Evolutionary conservation across 805 yeast genomes (phyloP).

Genomic region (Candida nemodendra): DNA sequence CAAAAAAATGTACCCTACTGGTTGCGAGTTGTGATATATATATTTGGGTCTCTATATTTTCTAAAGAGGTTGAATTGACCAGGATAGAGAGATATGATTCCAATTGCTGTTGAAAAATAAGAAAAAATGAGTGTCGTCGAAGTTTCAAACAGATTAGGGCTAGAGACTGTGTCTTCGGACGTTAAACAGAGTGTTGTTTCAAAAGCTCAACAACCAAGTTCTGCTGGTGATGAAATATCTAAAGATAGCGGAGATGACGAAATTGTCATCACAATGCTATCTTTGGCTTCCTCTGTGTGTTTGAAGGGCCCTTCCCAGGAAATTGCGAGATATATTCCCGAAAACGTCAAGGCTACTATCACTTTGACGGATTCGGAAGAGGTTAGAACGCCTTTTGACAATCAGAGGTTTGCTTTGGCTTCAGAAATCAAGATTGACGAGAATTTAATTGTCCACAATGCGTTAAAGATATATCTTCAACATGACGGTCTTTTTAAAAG

Average conservation of each 20-base stretch:
- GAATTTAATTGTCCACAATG: constrained; percentile 11
- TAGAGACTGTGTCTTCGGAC: no score
- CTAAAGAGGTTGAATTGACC: no score
- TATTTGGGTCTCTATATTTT: not conserved
- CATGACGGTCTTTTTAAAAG: constrained; percentile 6
- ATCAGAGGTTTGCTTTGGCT: constrained; percentile 6
- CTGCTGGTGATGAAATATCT: no score
- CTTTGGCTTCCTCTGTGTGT: not conserved
- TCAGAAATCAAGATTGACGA: constrained; percentile 14
- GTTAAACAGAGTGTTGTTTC: no score
- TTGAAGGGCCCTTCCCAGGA: not conserved
- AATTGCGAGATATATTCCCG: not conserved
- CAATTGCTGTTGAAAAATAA: no score
- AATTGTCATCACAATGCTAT: not conserved
- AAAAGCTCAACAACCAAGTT: no score
- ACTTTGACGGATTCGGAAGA: no score
- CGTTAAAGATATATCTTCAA: constrained; percentile 9
- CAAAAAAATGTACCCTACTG: not conserved
- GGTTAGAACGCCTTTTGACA: not conserved
- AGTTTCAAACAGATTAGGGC: no score
- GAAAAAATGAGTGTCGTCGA: no score
- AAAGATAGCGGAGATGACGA: not conserved
- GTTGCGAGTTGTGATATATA: not conserved
- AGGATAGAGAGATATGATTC: not conserved
- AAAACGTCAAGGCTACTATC: not conserved